Evolutionary conservation across 2,329 filamentous ascomycete genomes (phyloP).

Genomic region (Neonectria coccinea): DNA sequence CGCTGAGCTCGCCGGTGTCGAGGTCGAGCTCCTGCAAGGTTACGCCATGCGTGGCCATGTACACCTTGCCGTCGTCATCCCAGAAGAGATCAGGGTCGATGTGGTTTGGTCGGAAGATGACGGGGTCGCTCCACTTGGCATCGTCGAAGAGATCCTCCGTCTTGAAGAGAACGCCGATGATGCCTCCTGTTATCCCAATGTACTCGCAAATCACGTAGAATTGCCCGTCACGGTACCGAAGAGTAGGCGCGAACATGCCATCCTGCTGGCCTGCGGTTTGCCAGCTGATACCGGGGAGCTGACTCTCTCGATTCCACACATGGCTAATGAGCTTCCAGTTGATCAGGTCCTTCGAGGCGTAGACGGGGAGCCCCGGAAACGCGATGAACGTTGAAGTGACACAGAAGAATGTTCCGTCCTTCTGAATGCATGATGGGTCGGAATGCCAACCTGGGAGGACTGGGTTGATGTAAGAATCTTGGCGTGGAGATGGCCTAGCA

Average conservation of each 20-base stretch:
- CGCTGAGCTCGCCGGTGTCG: constrained; percentile 15
- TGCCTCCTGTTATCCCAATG: constrained; percentile 19
- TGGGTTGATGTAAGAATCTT: constrained; percentile 51
- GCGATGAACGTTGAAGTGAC: constrained; percentile 64
- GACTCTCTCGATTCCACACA: constrained; percentile 54
- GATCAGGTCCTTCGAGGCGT: constrained; percentile 63
- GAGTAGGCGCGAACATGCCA: constrained; percentile 61
- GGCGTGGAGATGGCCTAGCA: neutral
- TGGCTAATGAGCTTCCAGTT: constrained; percentile 61
- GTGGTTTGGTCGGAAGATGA: constrained; percentile 39
- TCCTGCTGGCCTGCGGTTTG: constrained; percentile 48
- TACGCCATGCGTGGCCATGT: constrained; percentile 55
- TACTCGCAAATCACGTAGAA: constrained; percentile 55
- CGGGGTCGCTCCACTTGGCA: constrained; percentile 43
- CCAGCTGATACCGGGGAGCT: constrained; percentile 53
- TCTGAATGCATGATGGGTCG: constrained; percentile 59
- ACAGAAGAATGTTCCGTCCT: constrained; percentile 63
- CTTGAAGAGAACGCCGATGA: constrained; percentile 31
- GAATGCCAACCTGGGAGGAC: constrained; percentile 63
- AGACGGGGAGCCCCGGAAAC: constrained; percentile 65
- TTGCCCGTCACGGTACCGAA: constrained; percentile 55
- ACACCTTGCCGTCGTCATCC: constrained; percentile 66
- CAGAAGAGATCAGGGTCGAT: constrained; percentile 64
- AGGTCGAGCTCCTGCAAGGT: constrained; percentile 39
- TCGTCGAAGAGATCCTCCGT: constrained; percentile 38